Conservation (phyloP, 257 asterid species). For the Rauvolfia tetraphylla region DNA sequence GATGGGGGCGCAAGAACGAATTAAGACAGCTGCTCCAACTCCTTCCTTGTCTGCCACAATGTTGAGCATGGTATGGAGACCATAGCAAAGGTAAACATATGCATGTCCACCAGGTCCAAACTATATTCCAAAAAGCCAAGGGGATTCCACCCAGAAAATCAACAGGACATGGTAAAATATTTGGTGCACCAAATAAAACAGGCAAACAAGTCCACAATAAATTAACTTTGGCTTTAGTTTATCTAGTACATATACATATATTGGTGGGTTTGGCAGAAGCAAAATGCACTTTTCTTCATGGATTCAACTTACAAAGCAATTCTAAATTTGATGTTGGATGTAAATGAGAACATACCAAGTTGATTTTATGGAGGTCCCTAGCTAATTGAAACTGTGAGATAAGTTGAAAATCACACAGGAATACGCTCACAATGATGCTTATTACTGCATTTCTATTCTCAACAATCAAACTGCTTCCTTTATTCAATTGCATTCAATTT, state of each 20-base stretch:
- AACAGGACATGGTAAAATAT: neutral
- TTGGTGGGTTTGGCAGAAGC: neutral
- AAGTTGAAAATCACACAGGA: neutral
- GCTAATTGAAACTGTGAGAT: neutral
- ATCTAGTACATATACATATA: neutral
- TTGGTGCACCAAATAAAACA: neutral
- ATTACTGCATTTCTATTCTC: neutral
- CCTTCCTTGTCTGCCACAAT: slow-evolving; percentile 93
- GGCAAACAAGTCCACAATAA: neutral
- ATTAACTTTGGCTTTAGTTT: neutral
- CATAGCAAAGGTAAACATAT: slow-evolving; percentile 86
- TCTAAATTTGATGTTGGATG: neutral
- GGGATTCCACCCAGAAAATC: neutral
- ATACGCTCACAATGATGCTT: neutral
- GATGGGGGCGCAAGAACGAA: slow-evolving; percentile 91
- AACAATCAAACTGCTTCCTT: neutral
- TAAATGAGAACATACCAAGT: neutral
- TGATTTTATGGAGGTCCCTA: neutral
- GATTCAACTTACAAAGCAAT: neutral
- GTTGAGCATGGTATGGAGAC: slow-evolving; percentile 87
- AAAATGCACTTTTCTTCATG: neutral
- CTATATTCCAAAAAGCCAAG: slow-evolving; percentile 27
- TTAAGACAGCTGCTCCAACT: slow-evolving; percentile 77
- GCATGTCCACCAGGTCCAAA: slow-evolving; percentile 96
- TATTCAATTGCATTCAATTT: neutral